Base-by-base conservation (phyloP, 148 eudicot genomes). In the Vaccinium vitisidaea region DNA sequence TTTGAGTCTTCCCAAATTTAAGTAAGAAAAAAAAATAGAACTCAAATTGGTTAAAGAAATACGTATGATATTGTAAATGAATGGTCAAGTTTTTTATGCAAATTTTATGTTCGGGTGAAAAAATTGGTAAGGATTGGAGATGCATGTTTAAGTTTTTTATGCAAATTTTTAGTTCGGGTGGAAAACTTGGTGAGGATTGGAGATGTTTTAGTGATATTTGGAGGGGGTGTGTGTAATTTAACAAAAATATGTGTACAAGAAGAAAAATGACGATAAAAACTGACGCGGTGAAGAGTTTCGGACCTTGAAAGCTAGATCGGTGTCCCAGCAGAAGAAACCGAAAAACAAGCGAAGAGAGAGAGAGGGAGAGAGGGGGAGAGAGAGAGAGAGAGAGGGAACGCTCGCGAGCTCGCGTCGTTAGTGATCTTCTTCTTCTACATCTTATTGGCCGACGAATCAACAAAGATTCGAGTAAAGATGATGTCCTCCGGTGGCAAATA, bases 401-500 rank as follows among this genome's bases (percentile, higher is more conserved):
- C 9, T 13, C 21, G 21, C 48, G 1, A 32, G 71, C 19, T n/a
- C 8, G 25, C 2, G 58, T 2, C 15, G 46, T 14, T 13, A 27
- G 23, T 23, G 52, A 10, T 58, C 43, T 15, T 25, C 74, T 3
- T 39, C 79, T 19, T 36, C 49, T 36, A 6, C 53, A 30, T 59
- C 81, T 7, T 13, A 30, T n/a, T 76, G 73, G 23, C 55, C 55
- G 43, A 52, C n/a, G 12, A 54, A 56, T 19, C 30, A 32, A 58
- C 65, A 11, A 1, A 69, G 30, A 36, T 84, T 14, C 5, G 10
- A 2, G 0, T 32, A 36, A 90, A 92, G 88, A 92, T 92, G 94
- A 92, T 90, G 91, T 89, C 93, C 53, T 59, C 69, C 27, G 69
- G 69, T 77, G 73, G 73, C 73, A 88, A 89, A 69, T 89, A 89